Conservation (phyloP, 495 filamentous ascomycete species). For the Xylaria grammica region DNA sequence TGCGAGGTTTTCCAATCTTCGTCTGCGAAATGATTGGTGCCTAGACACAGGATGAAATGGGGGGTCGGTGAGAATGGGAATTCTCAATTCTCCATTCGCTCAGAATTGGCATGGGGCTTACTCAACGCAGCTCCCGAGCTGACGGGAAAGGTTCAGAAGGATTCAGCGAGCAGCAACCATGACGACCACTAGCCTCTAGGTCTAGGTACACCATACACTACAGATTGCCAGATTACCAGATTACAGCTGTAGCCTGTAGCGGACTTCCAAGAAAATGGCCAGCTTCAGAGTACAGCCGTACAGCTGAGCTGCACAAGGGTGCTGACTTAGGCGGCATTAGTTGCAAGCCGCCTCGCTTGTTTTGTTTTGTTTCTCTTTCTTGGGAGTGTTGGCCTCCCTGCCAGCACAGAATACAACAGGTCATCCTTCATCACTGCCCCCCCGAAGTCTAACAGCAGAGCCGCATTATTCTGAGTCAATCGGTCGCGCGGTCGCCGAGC, state of each 20-base stretch:
- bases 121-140: not conserved
- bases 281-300: not conserved
- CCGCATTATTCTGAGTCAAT: not conserved
- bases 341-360: slow-evolving; percentile 17
- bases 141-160: not conserved
- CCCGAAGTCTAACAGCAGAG: not conserved
- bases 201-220: too few species aligned
- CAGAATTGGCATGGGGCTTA: not conserved
- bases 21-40: not conserved
- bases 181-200: too few species aligned
- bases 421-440: slow-evolving; percentile 6
- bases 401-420: not conserved
- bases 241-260: not conserved
- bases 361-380: not conserved
- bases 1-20: not conserved
- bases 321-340: not conserved
- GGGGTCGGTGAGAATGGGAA: slow-evolving; percentile 4
- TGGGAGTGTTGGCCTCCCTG: not conserved
- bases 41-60: not conserved
- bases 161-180: not conserved
- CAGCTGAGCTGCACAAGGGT: slow-evolving; percentile 2
- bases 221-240: not conserved
- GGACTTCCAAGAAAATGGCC: not conserved
- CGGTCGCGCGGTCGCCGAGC: not conserved
- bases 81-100: not conserved